A percentile compares a stretch with the other conserved stretches of the same genome.
phyloP scores from a whole-genome alignment of 805 yeast genomes.

The Gaillardinia entomophila region DNA sequence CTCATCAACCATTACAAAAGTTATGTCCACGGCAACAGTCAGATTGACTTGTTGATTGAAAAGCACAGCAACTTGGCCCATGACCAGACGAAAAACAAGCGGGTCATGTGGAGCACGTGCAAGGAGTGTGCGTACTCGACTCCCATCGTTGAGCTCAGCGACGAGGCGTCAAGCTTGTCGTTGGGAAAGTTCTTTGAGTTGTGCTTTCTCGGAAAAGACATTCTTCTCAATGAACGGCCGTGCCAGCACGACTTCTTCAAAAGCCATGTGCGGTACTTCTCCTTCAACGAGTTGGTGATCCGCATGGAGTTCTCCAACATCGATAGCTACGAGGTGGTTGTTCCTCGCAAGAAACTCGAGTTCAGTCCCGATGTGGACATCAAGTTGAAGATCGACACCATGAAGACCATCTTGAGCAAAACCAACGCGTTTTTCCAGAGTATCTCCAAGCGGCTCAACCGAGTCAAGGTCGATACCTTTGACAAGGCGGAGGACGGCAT shows the following conservation, averaged over 20 bases:
- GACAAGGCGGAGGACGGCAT: constrained; percentile 69
- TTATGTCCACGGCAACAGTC: constrained; percentile 84
- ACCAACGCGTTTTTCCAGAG: constrained; percentile 65
- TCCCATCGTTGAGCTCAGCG: constrained; percentile 77
- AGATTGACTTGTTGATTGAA: constrained; percentile 73
- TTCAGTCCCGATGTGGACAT: constrained; percentile 73
- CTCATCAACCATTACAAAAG: constrained; percentile 73
- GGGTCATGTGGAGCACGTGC: constrained; percentile 90
- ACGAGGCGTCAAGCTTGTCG: constrained; percentile 83
- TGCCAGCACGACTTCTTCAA: constrained; percentile 80
- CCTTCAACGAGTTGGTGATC: constrained; percentile 71
- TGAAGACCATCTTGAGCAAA: constrained; percentile 46
- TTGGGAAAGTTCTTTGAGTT: constrained; percentile 91
- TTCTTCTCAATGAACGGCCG: constrained; percentile 28
- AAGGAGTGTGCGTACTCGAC: constrained; percentile 69
- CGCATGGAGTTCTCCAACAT: constrained; percentile 72
- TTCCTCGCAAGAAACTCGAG: constrained; percentile 64
- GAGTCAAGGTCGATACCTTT: constrained; percentile 71
- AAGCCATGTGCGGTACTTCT: constrained; percentile 80
- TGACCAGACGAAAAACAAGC: constrained; percentile 38
- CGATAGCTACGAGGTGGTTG: constrained; percentile 70
- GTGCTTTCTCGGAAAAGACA: constrained; percentile 58
- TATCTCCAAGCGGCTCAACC: constrained; percentile 58
- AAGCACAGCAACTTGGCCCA: constrained; percentile 22
- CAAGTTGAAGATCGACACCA: constrained; percentile 59